These are phyloP conservation scores for Lasiodiplodia theobromae DNA, from an alignment of 2,329 filamentous ascomycete species.

Conservation along the genomic window DNA sequence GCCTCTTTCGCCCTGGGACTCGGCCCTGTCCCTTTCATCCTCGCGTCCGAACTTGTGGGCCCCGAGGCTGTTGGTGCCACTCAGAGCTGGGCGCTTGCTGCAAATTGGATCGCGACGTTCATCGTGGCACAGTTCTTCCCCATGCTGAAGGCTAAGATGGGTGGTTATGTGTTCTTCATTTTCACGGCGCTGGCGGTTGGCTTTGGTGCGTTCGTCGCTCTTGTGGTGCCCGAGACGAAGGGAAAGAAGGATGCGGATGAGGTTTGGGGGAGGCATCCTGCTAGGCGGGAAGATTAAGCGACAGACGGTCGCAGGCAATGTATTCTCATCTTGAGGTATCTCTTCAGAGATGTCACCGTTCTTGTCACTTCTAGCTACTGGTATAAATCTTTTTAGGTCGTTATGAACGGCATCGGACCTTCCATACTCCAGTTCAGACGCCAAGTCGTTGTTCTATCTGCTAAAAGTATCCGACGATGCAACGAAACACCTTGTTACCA, in stretches of 20 bases:
- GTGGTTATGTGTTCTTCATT: conserved; percentile 89
- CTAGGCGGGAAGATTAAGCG: conserved; percentile 48
- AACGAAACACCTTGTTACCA: no score
- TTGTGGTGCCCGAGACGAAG: conserved; percentile 84
- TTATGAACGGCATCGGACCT: no score
- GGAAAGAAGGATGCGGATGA: conserved; percentile 85
- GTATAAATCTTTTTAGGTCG: no score
- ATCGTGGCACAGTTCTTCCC: conserved; percentile 95
- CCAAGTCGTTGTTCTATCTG: no score
- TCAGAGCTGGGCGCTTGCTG: conserved; percentile 85
- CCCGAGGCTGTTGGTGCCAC: conserved; percentile 90
- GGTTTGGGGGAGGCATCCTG: conserved; percentile 77
- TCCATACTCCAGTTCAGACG: no score
- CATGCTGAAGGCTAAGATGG: conserved; percentile 78
- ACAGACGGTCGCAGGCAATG: background rate
- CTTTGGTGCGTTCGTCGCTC: conserved; percentile 74
- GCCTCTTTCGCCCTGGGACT: conserved; percentile 88
- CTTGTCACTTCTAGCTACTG: background rate
- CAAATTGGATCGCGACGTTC: conserved; percentile 91
- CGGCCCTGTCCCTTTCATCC: conserved; percentile 92
- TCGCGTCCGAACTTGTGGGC: conserved; percentile 88
- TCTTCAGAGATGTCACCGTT: background rate
- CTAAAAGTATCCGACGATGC: no score
- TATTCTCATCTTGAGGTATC: background rate
- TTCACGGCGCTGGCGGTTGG: conserved; percentile 77